A percentile compares a stretch with the other conserved stretches of the same genome.
Conservation (phyloP, 2,329 filamentous ascomycete genomes). For the Kalmusia sp. region DNA sequence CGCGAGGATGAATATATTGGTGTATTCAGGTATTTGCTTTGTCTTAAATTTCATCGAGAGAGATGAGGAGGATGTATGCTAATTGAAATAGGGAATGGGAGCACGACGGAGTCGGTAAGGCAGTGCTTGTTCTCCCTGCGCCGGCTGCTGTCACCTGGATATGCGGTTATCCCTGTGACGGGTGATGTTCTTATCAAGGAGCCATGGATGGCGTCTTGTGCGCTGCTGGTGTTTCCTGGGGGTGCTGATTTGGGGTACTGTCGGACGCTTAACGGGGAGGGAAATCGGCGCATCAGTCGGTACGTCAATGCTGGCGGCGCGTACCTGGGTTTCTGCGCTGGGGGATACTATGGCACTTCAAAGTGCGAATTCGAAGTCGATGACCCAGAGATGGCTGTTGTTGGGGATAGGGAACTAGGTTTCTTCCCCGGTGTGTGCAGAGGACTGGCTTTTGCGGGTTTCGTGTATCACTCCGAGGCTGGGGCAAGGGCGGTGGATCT, state of each 20-base stretch:
- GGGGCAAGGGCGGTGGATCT: slow-evolving; percentile 78
- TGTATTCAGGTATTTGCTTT: slow-evolving; percentile 76
- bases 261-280: slow-evolving; percentile 82
- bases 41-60: too few relatives aligned
- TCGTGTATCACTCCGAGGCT: slow-evolving; percentile 86
- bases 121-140: slow-evolving; percentile 89
- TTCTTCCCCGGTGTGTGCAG: slow-evolving; percentile 90
- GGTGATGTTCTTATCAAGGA: slow-evolving; percentile 84
- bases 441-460: slow-evolving; percentile 86
- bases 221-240: slow-evolving; percentile 88
- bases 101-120: slow-evolving; percentile 84
- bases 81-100: slow-evolving; percentile 72
- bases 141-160: slow-evolving; percentile 84
- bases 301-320: slow-evolving; percentile 85
- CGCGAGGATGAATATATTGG: slow-evolving; percentile 84
- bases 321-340: slow-evolving; percentile 92
- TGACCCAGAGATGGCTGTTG: slow-evolving; percentile 79
- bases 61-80: slow-evolving; percentile 1
- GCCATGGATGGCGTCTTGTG: slow-evolving; percentile 87
- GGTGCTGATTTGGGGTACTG: slow-evolving; percentile 95
- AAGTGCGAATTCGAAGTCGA: slow-evolving; percentile 93
- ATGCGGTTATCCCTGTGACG: slow-evolving; percentile 87
- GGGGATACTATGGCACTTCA: slow-evolving; percentile 85
- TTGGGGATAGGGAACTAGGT: slow-evolving; percentile 81
- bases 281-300: slow-evolving; percentile 82